These are phyloP conservation scores for Xanthoconium stramineum DNA, from an alignment of 768 basidiomycete genomes.

Conservation along the genomic window DNA sequence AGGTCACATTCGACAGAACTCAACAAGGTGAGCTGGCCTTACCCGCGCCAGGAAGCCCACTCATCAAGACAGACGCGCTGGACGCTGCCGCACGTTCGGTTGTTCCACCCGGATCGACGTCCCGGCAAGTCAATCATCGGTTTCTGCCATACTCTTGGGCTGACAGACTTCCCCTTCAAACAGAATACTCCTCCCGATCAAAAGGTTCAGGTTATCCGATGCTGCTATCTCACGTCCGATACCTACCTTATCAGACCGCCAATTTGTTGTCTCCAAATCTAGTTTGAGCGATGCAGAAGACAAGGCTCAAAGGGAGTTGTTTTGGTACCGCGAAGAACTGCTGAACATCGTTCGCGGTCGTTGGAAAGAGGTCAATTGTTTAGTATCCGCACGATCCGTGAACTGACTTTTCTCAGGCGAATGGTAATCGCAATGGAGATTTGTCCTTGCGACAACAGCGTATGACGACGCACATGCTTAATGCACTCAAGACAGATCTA, in stretches of 20 bases:
- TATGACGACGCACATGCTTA: conserved; percentile 77
- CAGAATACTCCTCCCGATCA: conserved; percentile 70
- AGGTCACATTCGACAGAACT: conserved; percentile 69
- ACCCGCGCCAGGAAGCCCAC: not conserved
- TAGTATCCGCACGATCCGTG: not conserved
- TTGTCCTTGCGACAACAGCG: conserved; percentile 76
- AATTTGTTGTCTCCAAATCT: conserved; percentile 84
- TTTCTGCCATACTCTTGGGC: not conserved
- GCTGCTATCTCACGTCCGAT: conserved; percentile 63
- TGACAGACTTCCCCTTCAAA: conserved; percentile 2
- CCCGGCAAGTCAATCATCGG: conserved; percentile 49
- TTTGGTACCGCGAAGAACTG: conserved; percentile 95
- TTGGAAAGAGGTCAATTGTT: conserved; percentile 76
- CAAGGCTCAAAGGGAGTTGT: conserved; percentile 69
- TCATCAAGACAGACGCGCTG: conserved; percentile 36
- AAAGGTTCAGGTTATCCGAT: conserved; percentile 61
- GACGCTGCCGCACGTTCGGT: conserved; percentile 47
- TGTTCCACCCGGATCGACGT: conserved; percentile 86
- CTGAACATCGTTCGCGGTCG: conserved; percentile 62
- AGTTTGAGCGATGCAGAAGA: conserved; percentile 58
- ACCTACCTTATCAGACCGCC: conserved; percentile 82
- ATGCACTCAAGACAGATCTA: conserved; percentile 66
- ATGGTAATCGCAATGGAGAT: conserved; percentile 71
- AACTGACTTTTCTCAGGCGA: conserved; percentile 50
- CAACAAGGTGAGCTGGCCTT: conserved; percentile 51